phyloP scores from a whole-genome alignment of 2,329 filamentous ascomycete species.

The Fusarium keratoplasticum region DNA sequence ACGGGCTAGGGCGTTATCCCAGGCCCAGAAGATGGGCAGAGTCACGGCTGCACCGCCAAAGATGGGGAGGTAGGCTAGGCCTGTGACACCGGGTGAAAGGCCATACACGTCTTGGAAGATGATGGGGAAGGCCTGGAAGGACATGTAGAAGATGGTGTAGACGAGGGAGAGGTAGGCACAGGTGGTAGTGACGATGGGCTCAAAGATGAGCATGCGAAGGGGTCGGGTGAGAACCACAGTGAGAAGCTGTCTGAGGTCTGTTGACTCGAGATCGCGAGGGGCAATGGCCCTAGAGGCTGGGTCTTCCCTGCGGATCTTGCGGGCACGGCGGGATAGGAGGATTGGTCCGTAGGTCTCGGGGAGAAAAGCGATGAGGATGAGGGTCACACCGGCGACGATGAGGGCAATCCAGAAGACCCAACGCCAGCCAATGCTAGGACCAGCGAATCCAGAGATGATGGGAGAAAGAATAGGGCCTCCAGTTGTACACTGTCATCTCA shows the following conservation, averaged over 20 bases:
- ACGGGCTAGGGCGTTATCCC: constrained; percentile 69
- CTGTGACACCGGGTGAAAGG: constrained; percentile 72
- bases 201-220: constrained; percentile 76
- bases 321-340: constrained; percentile 67
- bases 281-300: constrained; percentile 65
- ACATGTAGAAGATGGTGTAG: constrained; percentile 77
- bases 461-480: constrained; percentile 76
- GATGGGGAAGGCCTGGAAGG: constrained; percentile 79
- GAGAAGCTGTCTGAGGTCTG: constrained; percentile 67
- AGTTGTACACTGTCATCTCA: constrained; percentile 62
- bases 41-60: constrained; percentile 71
- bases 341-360: constrained; percentile 73
- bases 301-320: constrained; percentile 65
- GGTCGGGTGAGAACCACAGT: constrained; percentile 78
- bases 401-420: constrained; percentile 79
- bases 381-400: constrained; percentile 73
- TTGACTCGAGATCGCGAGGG: constrained; percentile 72
- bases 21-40: constrained; percentile 71
- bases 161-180: constrained; percentile 78
- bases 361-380: constrained; percentile 70
- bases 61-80: constrained; percentile 77
- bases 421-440: constrained; percentile 70
- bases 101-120: constrained; percentile 74
- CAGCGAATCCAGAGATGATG: constrained; percentile 72
- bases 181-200: constrained; percentile 78